phyloP scores from a whole-genome alignment of 805 yeast genomes.

The Saccharomycopsis vini region DNA sequence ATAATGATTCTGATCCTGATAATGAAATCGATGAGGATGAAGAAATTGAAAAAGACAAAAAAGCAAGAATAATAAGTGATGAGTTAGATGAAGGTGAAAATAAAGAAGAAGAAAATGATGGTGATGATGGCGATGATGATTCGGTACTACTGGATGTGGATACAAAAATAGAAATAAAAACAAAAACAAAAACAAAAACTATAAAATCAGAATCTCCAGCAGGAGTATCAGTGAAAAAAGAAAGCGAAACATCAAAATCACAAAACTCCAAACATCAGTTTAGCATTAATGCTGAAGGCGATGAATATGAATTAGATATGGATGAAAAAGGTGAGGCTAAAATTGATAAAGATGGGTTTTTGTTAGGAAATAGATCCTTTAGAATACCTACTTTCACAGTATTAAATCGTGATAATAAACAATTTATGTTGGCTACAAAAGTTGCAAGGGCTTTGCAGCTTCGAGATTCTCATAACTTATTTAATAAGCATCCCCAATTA shows the following conservation, averaged over 20 bases:
- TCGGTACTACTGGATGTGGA: neutral
- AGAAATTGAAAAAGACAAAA: neutral
- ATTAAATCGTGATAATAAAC: constrained; percentile 47
- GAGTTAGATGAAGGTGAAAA: neutral
- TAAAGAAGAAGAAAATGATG: neutral
- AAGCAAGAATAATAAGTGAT: neutral
- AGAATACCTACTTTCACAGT: constrained; percentile 63
- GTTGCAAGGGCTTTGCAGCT: constrained; percentile 93
- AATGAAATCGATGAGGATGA: constrained; percentile 10
- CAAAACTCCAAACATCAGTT: constrained; percentile 1
- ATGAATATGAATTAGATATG: constrained; percentile 57
- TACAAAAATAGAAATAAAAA: neutral
- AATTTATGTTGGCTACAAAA: constrained; percentile 88
- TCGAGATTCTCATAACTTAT: constrained; percentile 66
- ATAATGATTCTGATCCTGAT: constrained; percentile 24
- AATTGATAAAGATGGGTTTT: constrained; percentile 46
- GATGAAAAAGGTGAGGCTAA: constrained; percentile 60
- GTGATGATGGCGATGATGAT: neutral
- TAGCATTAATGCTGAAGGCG: constrained; percentile 37
- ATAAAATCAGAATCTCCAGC: no score
- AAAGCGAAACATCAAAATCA: neutral
- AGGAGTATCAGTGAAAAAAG: constrained; percentile 19
- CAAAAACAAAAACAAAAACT: no score
- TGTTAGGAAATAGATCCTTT: constrained; percentile 55
- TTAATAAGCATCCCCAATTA: constrained; percentile 64